These are phyloP conservation scores for Echeveria elegans DNA, from an alignment of 164 flowering plant genomes.

Conservation along the genomic window DNA sequence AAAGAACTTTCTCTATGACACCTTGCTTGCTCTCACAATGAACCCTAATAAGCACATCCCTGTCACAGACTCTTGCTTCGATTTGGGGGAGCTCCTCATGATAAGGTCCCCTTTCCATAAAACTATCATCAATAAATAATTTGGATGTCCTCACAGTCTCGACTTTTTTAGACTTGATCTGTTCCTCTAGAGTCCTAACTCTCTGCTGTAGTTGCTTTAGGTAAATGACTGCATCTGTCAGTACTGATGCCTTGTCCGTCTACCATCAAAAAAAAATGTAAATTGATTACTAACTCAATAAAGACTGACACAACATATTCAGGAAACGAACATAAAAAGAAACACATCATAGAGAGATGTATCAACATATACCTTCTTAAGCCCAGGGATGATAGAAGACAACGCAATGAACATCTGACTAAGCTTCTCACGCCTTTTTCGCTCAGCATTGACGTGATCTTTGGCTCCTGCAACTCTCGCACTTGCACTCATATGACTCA, in stretches of 20 bases:
- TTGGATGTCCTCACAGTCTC: conserved; percentile 68
- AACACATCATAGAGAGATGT: background rate
- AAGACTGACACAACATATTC: too few species aligned
- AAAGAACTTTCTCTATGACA: conserved; percentile 36
- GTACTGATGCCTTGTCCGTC: conserved; percentile 96
- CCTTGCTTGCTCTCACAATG: conserved; percentile 77
- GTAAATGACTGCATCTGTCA: conserved; percentile 77
- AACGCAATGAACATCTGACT: conserved; percentile 64
- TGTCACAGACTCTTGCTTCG: conserved; percentile 67
- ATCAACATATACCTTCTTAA: conserved; percentile 49
- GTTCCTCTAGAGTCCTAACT: conserved; percentile 68
- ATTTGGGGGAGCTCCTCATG: conserved; percentile 60
- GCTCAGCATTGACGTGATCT: conserved; percentile 70
- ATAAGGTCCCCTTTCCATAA: conserved; percentile 10
- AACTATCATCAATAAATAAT: conserved; percentile 26
- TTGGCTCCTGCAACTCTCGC: conserved; percentile 27
- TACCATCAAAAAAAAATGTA: conserved; percentile 15
- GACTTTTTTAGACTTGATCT: conserved; percentile 38
- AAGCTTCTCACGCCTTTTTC: conserved; percentile 72
- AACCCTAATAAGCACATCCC: conserved; percentile 56
- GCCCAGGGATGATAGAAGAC: conserved; percentile 69
- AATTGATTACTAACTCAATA: background rate
- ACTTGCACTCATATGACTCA: conserved; percentile 14
- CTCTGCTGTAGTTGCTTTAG: conserved; percentile 73
- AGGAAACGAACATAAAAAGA: too few species aligned